These are phyloP conservation scores for Puccinia horiana DNA, from an alignment of 1,284 basidiomycete genomes.

Conservation along the genomic window DNA sequence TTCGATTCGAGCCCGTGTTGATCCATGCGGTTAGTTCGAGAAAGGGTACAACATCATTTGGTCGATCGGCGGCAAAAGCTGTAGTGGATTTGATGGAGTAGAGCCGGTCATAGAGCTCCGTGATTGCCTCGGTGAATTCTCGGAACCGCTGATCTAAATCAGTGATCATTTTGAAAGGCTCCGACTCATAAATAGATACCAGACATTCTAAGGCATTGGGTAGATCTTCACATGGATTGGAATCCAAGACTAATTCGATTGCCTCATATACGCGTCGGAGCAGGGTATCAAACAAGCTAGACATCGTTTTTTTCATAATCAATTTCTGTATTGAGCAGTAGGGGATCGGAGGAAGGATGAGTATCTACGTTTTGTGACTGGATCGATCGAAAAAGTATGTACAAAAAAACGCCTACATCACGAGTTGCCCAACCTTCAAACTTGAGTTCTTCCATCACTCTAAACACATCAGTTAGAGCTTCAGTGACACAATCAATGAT, in stretches of 20 bases:
- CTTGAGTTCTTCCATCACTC: slow-evolving; percentile 68
- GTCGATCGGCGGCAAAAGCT: slow-evolving; percentile 66
- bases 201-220: slow-evolving; percentile 60
- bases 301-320: slow-evolving; percentile 53
- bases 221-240: slow-evolving; percentile 70
- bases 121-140: slow-evolving; percentile 54
- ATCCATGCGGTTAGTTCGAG: slow-evolving; percentile 82
- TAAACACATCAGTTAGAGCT: slow-evolving; percentile 73
- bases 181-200: slow-evolving; percentile 55
- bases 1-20: slow-evolving; percentile 76
- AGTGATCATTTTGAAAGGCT: slow-evolving; percentile 70
- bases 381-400: slow-evolving; percentile 4
- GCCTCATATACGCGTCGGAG: slow-evolving; percentile 80
- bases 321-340: slow-evolving; percentile 57
- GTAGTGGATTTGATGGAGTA: slow-evolving; percentile 67
- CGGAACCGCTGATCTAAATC: slow-evolving; percentile 56
- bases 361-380: slow-evolving; percentile 54
- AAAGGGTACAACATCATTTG: slow-evolving; percentile 75
- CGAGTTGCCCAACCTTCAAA: slow-evolving; percentile 70
- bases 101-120: slow-evolving; percentile 53
- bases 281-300: slow-evolving; percentile 78
- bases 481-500: slow-evolving; percentile 85
- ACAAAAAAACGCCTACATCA: slow-evolving; percentile 68
- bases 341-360: slow-evolving; percentile 66
- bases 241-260: slow-evolving; percentile 71